A percentile compares a stretch with the other conserved stretches of the same genome.
These are phyloP conservation scores for Cystobasidium ongulense DNA, from an alignment of 768 basidiomycete genomes.

Conservation along the genomic window DNA sequence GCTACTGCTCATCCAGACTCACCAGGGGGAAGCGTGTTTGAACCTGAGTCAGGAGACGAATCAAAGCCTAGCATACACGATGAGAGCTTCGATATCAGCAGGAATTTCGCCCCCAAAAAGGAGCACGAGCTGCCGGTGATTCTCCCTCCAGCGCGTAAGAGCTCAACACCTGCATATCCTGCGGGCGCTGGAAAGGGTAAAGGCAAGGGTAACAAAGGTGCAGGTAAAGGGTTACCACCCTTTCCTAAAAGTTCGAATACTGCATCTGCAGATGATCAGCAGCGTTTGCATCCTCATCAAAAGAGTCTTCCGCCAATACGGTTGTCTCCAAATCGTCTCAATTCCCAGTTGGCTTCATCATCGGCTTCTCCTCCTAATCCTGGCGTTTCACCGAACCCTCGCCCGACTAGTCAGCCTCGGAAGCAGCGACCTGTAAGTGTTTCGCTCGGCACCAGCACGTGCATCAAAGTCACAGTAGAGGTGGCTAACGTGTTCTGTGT, in stretches of 20 bases:
- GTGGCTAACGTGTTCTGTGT: constrained; percentile 3
- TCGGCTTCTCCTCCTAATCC: background rate
- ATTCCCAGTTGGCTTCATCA: background rate
- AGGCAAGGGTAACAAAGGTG: constrained; percentile 29
- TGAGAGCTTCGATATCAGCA: constrained; percentile 16
- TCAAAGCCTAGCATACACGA: background rate
- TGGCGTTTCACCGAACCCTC: background rate
- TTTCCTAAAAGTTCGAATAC: background rate
- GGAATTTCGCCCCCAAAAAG: background rate
- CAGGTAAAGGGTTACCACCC: constrained; percentile 3
- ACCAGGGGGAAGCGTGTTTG: constrained; percentile 8
- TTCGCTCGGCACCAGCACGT: background rate
- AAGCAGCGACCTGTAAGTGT: background rate
- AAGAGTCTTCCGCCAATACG: background rate
- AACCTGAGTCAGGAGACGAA: background rate
- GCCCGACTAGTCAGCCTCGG: background rate
- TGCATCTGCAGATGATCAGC: background rate
- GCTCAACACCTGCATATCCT: background rate
- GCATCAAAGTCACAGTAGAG: too few species aligned
- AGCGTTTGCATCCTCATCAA: background rate
- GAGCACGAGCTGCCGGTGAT: background rate
- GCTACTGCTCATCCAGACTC: constrained; percentile 25
- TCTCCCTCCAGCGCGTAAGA: background rate
- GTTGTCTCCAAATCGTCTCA: background rate
- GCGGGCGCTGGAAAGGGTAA: constrained; percentile 34